phyloP scores from a whole-genome alignment of 345 rosid species.

The Hirschfeldia incana region DNA sequence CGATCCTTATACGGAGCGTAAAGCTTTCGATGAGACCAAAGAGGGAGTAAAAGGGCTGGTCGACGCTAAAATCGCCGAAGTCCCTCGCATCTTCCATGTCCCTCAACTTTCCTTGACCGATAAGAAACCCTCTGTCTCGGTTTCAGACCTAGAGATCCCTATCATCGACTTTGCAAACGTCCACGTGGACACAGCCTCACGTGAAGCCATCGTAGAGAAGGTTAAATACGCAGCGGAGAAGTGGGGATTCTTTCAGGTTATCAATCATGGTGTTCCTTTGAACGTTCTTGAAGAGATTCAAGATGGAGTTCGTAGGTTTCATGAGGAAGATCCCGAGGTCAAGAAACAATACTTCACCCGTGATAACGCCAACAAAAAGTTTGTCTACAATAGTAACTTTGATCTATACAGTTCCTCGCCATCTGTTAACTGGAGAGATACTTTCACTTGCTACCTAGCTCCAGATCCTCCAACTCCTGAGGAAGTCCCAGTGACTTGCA shows the following conservation, averaged over 20 bases:
- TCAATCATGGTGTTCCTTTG: slow-evolving; percentile 48
- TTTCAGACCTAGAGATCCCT: slow-evolving; percentile 31
- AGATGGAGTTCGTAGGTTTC: slow-evolving; percentile 31
- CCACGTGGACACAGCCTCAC: background rate
- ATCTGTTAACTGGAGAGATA: slow-evolving; percentile 54
- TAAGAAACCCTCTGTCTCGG: background rate
- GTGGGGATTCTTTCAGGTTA: slow-evolving; percentile 53
- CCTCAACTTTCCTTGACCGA: background rate
- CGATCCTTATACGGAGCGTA: background rate
- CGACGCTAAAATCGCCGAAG: background rate
- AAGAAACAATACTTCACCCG: slow-evolving; percentile 28
- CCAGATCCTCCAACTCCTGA: slow-evolving; percentile 43
- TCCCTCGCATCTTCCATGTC: background rate
- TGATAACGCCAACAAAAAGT: slow-evolving; percentile 14
- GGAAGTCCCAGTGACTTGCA: slow-evolving; percentile 52
- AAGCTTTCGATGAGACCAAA: background rate
- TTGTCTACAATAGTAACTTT: slow-evolving; percentile 43
- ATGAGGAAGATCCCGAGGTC: slow-evolving; percentile 34
- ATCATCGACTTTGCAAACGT: slow-evolving; percentile 42
- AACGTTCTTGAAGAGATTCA: slow-evolving; percentile 32
- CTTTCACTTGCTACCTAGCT: slow-evolving; percentile 43
- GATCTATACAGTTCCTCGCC: slow-evolving; percentile 41
- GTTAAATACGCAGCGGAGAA: slow-evolving; percentile 32
- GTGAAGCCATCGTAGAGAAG: slow-evolving; percentile 27
- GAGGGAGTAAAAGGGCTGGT: background rate